Evolutionary conservation across 331 rosid genomes (phyloP).

Genomic region (Stylosanthes scabra): DNA sequence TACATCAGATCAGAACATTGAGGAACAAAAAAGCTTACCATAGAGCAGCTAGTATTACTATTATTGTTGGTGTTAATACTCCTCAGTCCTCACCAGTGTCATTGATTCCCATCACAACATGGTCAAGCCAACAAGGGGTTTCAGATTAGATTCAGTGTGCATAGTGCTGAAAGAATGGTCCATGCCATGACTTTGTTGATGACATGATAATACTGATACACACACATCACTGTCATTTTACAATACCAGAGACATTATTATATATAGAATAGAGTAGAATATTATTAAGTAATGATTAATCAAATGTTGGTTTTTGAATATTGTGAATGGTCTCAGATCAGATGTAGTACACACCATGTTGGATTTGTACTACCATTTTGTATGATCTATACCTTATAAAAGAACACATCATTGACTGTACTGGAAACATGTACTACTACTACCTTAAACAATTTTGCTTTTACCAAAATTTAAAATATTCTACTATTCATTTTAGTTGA

Average conservation of each 20-base stretch:
- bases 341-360: constrained; percentile 8
- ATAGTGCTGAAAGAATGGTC: not conserved
- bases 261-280: not conserved
- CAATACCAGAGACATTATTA: too few species aligned
- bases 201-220: not conserved
- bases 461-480: not conserved
- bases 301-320: not conserved
- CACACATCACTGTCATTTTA: not conserved
- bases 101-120: constrained; percentile 47
- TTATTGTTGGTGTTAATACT: not conserved
- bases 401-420: not conserved
- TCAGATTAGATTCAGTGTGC: not conserved
- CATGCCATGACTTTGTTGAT: not conserved
- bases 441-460: too few species aligned
- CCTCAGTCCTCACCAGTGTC: not conserved
- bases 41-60: too few species aligned
- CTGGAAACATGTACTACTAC: constrained; percentile 11
- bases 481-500: not conserved
- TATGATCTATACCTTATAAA: not conserved
- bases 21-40: not conserved
- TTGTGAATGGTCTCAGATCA: not conserved
- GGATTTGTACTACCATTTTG: constrained; percentile 21
- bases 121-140: constrained; percentile 26
- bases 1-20: not conserved
- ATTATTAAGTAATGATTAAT: not conserved